phyloP scores from a whole-genome alignment of 2,329 filamentous ascomycete genomes.

The Endoconidiophora laricicola region DNA sequence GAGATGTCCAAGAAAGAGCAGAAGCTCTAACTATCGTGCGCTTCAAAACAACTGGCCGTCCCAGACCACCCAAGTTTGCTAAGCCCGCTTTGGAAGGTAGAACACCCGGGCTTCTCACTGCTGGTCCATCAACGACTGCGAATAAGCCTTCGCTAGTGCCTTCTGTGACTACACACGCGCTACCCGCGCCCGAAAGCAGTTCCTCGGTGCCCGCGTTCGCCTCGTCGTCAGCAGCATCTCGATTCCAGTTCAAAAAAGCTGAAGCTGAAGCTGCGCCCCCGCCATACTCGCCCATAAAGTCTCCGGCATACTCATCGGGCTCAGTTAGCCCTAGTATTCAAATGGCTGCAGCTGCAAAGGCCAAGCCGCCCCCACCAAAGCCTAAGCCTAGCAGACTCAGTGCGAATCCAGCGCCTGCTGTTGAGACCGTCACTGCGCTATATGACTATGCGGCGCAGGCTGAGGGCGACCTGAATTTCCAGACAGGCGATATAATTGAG shows the following conservation, averaged over 20 bases:
- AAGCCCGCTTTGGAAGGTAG: conserved; percentile 36
- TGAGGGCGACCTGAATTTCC: conserved; percentile 84
- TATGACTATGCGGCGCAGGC: conserved; percentile 96
- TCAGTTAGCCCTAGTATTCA: conserved; percentile 25
- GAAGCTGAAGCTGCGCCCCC: conserved; percentile 43
- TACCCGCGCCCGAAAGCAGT: conserved; percentile 18
- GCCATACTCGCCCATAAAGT: conserved; percentile 43
- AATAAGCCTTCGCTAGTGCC: conserved; percentile 10
- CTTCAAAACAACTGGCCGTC: conserved; percentile 75
- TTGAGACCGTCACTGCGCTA: conserved; percentile 72
- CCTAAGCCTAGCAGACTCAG: conserved; percentile 66
- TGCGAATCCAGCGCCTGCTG: conserved; percentile 35
- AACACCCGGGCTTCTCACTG: conserved; percentile 33
- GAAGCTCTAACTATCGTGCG: conserved; percentile 74
- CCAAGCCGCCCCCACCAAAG: conserved; percentile 56
- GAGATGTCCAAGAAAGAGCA: conserved; percentile 68
- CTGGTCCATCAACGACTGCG: conserved; percentile 22
- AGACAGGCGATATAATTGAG: conserved; percentile 76
- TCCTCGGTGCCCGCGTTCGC: conserved; percentile 8
- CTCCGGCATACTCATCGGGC: conserved; percentile 11
- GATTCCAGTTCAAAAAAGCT: conserved; percentile 18
- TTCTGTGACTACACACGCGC: conserved; percentile 14
- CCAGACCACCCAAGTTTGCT: conserved; percentile 40
- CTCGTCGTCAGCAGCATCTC: conserved; percentile 12
- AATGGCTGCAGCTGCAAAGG: conserved; percentile 34